phyloP scores from a whole-genome alignment of 352 stramenopile genomes.

The Globisporangium orthogonon region DNA sequence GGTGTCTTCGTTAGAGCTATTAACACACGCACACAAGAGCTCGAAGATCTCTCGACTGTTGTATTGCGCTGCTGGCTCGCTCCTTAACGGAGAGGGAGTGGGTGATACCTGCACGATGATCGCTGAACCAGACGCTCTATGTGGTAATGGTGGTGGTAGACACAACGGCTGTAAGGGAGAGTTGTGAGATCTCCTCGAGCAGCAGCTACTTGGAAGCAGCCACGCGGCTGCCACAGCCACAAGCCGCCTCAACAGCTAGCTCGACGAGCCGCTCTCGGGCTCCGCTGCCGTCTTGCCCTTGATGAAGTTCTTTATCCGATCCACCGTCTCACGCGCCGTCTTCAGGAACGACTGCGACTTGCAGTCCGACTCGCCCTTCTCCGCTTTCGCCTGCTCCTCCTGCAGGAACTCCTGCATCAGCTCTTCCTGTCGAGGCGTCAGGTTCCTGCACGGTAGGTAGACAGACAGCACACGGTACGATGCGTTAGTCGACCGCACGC shows the following conservation, averaged over 20 bases:
- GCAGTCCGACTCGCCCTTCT: conserved; percentile 67
- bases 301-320: conserved; percentile 88
- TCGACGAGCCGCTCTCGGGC: conserved; percentile 7
- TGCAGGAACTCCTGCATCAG: conserved; percentile 95
- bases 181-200: too few relatives aligned
- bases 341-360: conserved; percentile 81
- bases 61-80: background rate
- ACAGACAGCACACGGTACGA: background rate
- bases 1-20: too few relatives aligned
- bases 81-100: too few relatives aligned
- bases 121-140: background rate
- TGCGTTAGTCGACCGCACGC: background rate
- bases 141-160: background rate
- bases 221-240: too few relatives aligned
- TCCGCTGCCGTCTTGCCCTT: conserved; percentile 38
- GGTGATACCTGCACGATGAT: background rate
- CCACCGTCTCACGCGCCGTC: conserved; percentile 75
- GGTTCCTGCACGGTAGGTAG: conserved; percentile 31
- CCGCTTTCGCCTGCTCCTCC: conserved; percentile 65
- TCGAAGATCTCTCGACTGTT: background rate
- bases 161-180: too few relatives aligned
- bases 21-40: background rate
- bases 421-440: conserved; percentile 93
- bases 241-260: background rate
- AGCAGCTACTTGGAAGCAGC: too few relatives aligned